phyloP scores from a whole-genome alignment of 2,329 filamentous ascomycete species.

The Arthroderma uncinatum region DNA sequence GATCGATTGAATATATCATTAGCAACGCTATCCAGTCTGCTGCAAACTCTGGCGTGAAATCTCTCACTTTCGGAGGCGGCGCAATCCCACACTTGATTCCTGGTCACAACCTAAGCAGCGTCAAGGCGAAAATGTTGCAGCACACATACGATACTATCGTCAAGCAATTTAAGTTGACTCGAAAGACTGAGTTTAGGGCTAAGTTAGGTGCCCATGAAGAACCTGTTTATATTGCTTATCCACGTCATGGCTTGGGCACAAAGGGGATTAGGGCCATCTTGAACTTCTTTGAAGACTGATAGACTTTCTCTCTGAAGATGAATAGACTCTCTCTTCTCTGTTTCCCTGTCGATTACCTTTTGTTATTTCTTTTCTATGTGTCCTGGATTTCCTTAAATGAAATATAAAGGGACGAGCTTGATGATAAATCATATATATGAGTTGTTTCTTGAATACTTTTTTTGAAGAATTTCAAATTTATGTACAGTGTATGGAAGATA shows the following conservation, averaged over 20 bases:
- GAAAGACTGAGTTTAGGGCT: conserved; percentile 80
- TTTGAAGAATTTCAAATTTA: no score
- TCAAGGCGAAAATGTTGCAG: conserved; percentile 68
- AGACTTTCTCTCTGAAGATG: no score
- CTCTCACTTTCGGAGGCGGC: conserved; percentile 78
- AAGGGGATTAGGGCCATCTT: conserved; percentile 75
- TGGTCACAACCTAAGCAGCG: conserved; percentile 69
- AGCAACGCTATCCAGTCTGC: conserved; percentile 56
- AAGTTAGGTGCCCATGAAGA: conserved; percentile 82
- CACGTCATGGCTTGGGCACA: conserved; percentile 70
- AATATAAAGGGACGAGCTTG: no score
- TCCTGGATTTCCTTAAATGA: no score
- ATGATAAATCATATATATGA: no score
- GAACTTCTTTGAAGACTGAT: conserved; percentile 67
- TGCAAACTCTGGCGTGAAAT: conserved; percentile 47
- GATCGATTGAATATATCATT: conserved; percentile 75
- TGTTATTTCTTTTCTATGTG: background rate
- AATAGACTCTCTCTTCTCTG: background rate
- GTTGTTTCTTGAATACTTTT: no score
- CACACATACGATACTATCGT: conserved; percentile 73
- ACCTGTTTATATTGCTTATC: conserved; percentile 81
- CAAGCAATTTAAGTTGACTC: conserved; percentile 67
- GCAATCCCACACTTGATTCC: conserved; percentile 63
- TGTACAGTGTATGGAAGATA: no score
- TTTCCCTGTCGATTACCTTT: background rate